These are phyloP conservation scores for Ceratocystis diversiconidia DNA, from an alignment of 2,329 filamentous ascomycete genomes.

Conservation along the genomic window DNA sequence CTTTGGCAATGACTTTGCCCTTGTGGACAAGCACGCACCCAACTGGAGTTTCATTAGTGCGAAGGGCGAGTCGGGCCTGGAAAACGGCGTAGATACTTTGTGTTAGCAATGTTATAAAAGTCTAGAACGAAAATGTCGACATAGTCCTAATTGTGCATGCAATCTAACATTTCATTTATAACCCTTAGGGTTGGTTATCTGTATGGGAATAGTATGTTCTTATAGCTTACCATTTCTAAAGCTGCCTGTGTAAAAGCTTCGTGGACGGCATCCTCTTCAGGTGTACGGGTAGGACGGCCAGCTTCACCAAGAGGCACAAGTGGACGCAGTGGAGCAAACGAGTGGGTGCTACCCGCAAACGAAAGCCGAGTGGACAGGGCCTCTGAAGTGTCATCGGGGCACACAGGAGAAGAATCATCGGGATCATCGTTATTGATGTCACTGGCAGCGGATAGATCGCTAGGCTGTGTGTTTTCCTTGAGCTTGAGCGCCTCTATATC, in stretches of 20 bases:
- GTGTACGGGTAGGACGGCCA: constrained; percentile 16
- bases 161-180: neutral
- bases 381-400: constrained; percentile 8
- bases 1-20: constrained; percentile 64
- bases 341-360: constrained; percentile 16
- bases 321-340: constrained; percentile 16
- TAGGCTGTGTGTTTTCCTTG: neutral
- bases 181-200: neutral
- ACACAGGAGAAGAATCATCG: neutral
- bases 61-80: constrained; percentile 72
- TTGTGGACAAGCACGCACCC: constrained; percentile 85
- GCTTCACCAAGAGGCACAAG: constrained; percentile 18
- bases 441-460: neutral
- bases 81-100: neutral
- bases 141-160: neutral
- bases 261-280: constrained; percentile 31
- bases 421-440: neutral
- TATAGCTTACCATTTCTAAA: constrained; percentile 57
- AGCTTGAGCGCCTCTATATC: neutral
- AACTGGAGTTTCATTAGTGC: constrained; percentile 83
- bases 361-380: constrained; percentile 11
- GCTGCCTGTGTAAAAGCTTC: constrained; percentile 68
- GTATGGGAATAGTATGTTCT: neutral
- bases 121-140: too few species aligned
- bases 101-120: too few species aligned